phyloP scores from a whole-genome alignment of 1,284 basidiomycete species.

The Melampsora americana region DNA sequence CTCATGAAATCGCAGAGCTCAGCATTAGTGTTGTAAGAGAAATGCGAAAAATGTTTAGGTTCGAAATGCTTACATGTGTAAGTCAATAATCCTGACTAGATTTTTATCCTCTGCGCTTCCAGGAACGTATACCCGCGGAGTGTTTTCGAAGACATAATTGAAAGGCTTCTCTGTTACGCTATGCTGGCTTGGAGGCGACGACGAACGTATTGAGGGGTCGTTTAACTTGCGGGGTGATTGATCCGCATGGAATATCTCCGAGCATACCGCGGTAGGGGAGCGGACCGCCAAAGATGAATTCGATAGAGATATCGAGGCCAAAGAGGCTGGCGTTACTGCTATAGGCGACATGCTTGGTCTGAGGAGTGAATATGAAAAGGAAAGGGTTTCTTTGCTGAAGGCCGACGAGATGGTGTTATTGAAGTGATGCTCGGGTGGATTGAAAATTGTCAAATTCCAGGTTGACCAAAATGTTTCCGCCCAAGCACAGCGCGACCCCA shows the following conservation, averaged over 20 bases:
- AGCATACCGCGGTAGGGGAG: background rate
- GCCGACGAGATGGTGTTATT: too few relatives aligned
- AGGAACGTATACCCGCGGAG: background rate
- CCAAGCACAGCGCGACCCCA: too few relatives aligned
- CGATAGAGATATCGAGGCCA: background rate
- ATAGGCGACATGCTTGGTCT: background rate
- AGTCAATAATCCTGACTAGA: background rate
- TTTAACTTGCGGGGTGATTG: background rate
- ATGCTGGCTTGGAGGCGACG: background rate
- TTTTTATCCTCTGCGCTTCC: background rate
- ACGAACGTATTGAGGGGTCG: background rate
- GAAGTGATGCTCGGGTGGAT: too few relatives aligned
- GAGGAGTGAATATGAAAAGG: background rate
- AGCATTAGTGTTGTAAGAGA: background rate
- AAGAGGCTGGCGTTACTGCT: background rate
- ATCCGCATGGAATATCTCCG: background rate
- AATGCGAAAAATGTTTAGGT: background rate
- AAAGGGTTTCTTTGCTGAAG: too few relatives aligned
- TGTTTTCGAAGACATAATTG: background rate
- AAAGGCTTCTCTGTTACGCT: background rate
- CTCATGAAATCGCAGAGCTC: too few relatives aligned
- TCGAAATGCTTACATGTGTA: background rate
- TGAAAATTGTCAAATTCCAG: too few relatives aligned
- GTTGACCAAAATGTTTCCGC: too few relatives aligned
- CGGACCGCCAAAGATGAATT: background rate